Evolutionary conservation across 495 filamentous ascomycete genomes (phyloP).

Genomic region (Penicillium nucicola): DNA sequence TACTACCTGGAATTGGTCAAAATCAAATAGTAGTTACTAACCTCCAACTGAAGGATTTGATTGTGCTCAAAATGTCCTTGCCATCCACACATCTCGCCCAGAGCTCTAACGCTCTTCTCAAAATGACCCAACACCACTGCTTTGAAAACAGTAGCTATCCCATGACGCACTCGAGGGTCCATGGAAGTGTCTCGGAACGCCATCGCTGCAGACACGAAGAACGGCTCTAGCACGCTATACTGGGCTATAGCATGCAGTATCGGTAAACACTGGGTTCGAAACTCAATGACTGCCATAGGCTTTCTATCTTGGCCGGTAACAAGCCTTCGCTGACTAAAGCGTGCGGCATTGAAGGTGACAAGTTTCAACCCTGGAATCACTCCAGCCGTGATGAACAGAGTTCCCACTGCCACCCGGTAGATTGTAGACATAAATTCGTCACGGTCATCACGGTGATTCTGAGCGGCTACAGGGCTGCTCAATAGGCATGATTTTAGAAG

Average conservation of each 20-base stretch:
- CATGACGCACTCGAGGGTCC: slow-evolving; percentile 17
- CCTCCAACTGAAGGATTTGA: slow-evolving; percentile 23
- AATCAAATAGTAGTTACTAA: too few relatives aligned
- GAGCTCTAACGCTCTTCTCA: slow-evolving; percentile 7
- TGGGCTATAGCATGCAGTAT: slow-evolving; percentile 33
- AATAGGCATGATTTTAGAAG: slow-evolving; percentile 28
- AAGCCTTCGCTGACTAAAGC: slow-evolving; percentile 18
- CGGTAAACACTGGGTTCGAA: slow-evolving; percentile 35
- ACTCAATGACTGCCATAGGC: slow-evolving; percentile 27
- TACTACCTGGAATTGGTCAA: too few relatives aligned
- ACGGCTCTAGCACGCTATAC: slow-evolving; percentile 28
- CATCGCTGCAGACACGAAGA: slow-evolving; percentile 12
- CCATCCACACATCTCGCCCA: slow-evolving; percentile 22
- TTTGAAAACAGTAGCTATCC: slow-evolving; percentile 27
- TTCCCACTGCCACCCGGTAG: slow-evolving; percentile 24
- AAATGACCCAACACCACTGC: slow-evolving; percentile 18
- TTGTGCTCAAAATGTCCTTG: slow-evolving; percentile 20
- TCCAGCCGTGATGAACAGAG: slow-evolving; percentile 15
- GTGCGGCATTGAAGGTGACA: slow-evolving; percentile 14
- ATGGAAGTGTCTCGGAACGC: slow-evolving; percentile 6
- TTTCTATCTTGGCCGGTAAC: slow-evolving; percentile 10
- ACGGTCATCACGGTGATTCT: slow-evolving; percentile 11
- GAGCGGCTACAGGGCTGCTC: slow-evolving; percentile 15
- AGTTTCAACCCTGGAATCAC: slow-evolving; percentile 18
- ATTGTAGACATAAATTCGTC: slow-evolving; percentile 22